Conservation (phyloP, 106 monocot genomes). For the Xerophyta viscosa region DNA sequence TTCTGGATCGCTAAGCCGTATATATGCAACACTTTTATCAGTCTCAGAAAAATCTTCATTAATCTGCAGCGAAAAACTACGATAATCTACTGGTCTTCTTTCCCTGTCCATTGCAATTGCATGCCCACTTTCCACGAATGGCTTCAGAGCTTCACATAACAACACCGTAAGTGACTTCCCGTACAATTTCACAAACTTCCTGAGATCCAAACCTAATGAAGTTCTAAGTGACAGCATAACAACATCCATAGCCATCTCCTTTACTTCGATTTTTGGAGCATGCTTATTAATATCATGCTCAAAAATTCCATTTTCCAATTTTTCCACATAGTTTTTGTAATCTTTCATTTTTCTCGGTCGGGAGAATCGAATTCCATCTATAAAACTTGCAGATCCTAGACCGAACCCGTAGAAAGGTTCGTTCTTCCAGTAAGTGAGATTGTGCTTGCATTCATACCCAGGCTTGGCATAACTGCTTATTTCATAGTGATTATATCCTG, state of each 20-base stretch:
- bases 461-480: constrained; percentile 87
- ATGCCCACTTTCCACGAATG: constrained; percentile 57
- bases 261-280: constrained; percentile 17
- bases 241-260: constrained; percentile 81
- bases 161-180: constrained; percentile 23
- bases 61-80: constrained; percentile 21
- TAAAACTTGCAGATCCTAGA: constrained; percentile 77
- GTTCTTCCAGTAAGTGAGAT: constrained; percentile 78
- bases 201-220: constrained; percentile 71
- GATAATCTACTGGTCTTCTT: constrained; percentile 10
- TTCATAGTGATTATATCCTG: constrained; percentile 84
- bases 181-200: constrained; percentile 31
- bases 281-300: not conserved
- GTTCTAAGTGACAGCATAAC: constrained; percentile 95
- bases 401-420: constrained; percentile 71
- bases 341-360: constrained; percentile 69
- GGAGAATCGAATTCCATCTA: constrained; percentile 60
- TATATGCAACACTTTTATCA: constrained; percentile 17
- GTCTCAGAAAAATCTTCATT: not conserved
- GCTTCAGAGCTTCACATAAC: constrained; percentile 42
- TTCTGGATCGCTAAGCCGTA: constrained; percentile 84
- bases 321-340: constrained; percentile 53
- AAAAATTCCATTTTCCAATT: constrained; percentile 27
- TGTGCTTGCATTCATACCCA: constrained; percentile 77
- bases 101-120: constrained; percentile 51